Evolutionary conservation across 345 rosid genomes (phyloP), one percentile per base, ranked within the genome.

Genomic region (Aquilaria malaccensis): DNA sequence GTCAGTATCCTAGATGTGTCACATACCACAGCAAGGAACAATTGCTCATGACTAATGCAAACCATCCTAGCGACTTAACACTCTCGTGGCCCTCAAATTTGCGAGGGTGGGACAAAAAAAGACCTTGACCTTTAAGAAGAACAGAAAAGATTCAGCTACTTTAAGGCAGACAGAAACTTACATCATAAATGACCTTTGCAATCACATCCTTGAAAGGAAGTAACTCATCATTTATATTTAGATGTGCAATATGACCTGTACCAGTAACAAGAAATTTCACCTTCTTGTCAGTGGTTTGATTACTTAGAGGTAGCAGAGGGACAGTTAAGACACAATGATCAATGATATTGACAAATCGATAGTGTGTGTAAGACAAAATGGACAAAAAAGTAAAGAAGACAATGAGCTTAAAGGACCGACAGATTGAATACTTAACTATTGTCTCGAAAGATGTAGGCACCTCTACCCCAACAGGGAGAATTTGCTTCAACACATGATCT

Each of bases 401-500:
- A 55, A 67, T 54, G 3, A 37, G 43, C 7, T 37, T 37, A 37
- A 37, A 37, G 43, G 43, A 69, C 70, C 45, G 56, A 43, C 48
- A 52, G 63, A 66, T 65, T 67, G 45, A 74, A 76, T 71, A 87
- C 91, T 82, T 77, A 87, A 80, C 97, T 80, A 93, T 84, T 58
- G 98, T 93, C 80, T 93, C 96, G 55, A 94, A 90, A 45, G 97
- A 94, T 53, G 99, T 82, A 65, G 98, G 98, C 43, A 90, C 84
- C 74, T 90, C 97, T 47, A 85, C 83, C 66, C 96, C 96, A 55
- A 77, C 76, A 52, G 98, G 98, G 62, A 89, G 85, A 70, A 89
- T 80, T 76, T 87, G 88, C 91, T 84, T 87, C 80, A 93, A 55
- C 62, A 94, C 69, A 52, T 94, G 86, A 78, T 94, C 99, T 94